Base-by-base conservation (phyloP, 495 filamentous ascomycete species). In the Sporormia fimetaria region DNA sequence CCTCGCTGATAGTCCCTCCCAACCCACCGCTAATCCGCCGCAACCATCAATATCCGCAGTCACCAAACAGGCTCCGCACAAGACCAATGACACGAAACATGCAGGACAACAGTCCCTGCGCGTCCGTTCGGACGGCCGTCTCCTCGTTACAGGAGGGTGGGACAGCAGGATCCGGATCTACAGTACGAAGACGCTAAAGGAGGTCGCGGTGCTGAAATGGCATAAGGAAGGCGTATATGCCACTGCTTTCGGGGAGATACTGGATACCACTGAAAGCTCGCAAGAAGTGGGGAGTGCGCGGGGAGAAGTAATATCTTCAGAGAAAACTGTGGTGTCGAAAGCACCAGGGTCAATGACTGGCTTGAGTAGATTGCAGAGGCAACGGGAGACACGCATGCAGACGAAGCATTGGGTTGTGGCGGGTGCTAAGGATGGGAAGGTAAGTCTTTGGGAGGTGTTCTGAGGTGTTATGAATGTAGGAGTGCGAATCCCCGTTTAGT, bases 371-470 rank as follows among this genome's bases (percentile, higher is more conserved):
- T 17, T 49, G 14, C 40, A 44, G 39, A 23, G 20, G 12, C 33
- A 51, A 40, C 76, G 32, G 40, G 69, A 75, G 3, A 62, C 67
- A 25, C 79, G 75, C 53, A 77, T 80, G 16, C 76, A 70, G 55
- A 62, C 62, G 22, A 80, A 75, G 24, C 90, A 95, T 58, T 96
- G 90, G 90, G 56, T 96, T 33, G 90, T 79, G 6, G 84, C 75
- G 4, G 90, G 92, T 3, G 80, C 82, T 39, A 98, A 96, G 59
- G 90, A 98, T 63, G 92, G 88, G 21, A 96, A 90, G 55, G 79
- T 96, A 40, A 88, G 83, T 55, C 67, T 98, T 61, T 98, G 90
- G 90, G 86, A 90, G 67, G 82, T 92, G 47, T 98, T 81, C 67
- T 94, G 37, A 54, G 21, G 9, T 9, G 36, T 32, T 20, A 18